Percentiles rank a stretch among this genome's conserved stretches.
Evolutionary conservation across 1,284 basidiomycete genomes (phyloP).

Genomic region (Peniophora sp.): DNA sequence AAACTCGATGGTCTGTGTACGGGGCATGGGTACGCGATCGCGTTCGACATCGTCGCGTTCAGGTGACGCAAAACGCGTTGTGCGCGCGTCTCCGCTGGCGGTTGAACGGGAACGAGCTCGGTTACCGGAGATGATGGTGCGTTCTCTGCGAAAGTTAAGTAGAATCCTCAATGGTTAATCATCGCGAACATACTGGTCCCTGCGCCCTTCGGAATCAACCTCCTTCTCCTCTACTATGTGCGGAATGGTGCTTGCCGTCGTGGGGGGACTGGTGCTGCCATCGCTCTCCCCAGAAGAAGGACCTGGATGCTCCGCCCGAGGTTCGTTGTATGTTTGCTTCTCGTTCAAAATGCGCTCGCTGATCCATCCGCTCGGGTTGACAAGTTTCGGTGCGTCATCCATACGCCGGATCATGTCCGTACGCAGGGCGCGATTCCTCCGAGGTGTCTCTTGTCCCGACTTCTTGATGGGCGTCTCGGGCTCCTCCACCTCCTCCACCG

Average conservation of each 20-base stretch:
- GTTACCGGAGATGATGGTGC: no score
- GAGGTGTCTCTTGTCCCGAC: conserved; percentile 4
- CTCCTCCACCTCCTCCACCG: conserved; percentile 2
- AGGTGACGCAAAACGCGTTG: no score
- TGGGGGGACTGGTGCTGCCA: no score
- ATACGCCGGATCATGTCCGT: conserved; percentile 84
- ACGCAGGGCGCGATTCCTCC: conserved; percentile 32
- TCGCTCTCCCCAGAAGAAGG: no score
- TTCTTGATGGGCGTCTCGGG: conserved; percentile 10
- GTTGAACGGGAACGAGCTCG: no score
- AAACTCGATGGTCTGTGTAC: conserved; percentile 52
- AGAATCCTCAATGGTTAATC: no score
- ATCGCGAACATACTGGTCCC: no score
- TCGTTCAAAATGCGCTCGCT: conserved; percentile 5
- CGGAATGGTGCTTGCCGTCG: no score
- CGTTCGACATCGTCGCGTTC: neutral
- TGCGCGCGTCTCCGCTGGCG: no score
- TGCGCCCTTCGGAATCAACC: no score
- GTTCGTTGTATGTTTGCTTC: neutral
- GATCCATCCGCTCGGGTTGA: conserved; percentile 69
- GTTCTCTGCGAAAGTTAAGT: no score
- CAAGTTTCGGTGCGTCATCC: conserved; percentile 70
- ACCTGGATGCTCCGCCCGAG: neutral
- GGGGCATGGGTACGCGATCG: conserved; percentile 22
- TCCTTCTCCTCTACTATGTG: no score